These are phyloP conservation scores for Xylaria sp. DNA, from an alignment of 2,329 filamentous ascomycete species.

Conservation along the genomic window DNA sequence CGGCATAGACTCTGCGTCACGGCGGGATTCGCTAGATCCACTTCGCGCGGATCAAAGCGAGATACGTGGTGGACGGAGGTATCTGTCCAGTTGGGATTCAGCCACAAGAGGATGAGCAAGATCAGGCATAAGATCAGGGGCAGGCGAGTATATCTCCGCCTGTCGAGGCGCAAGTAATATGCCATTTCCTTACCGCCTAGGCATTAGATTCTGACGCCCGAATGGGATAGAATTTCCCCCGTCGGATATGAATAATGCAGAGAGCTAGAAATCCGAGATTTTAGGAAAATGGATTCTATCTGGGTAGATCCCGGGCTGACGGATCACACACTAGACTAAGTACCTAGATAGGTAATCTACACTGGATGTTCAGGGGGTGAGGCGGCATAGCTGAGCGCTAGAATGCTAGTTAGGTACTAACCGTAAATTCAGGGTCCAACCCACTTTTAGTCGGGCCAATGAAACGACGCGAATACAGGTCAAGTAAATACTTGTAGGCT, in stretches of 20 bases:
- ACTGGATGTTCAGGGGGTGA: not conserved
- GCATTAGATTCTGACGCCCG: slow-evolving; percentile 12
- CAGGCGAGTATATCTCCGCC: slow-evolving; percentile 42
- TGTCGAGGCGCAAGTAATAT: slow-evolving; percentile 36
- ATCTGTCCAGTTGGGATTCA: slow-evolving; percentile 49
- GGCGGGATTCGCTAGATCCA: slow-evolving; percentile 41
- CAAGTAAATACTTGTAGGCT: too few relatives aligned
- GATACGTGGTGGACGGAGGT: slow-evolving; percentile 45
- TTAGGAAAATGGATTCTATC: too few relatives aligned
- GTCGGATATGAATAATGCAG: not conserved
- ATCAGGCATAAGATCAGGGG: slow-evolving; percentile 33
- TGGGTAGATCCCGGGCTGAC: not conserved
- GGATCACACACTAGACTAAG: not conserved
- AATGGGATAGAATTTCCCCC: not conserved
- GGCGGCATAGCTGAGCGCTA: not conserved
- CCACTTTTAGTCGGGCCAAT: too few relatives aligned
- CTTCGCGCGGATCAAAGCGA: slow-evolving; percentile 40
- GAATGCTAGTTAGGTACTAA: not conserved
- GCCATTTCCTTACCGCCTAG: slow-evolving; percentile 32
- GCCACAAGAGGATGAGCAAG: slow-evolving; percentile 45
- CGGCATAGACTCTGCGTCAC: slow-evolving; percentile 49
- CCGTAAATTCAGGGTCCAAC: too few relatives aligned
- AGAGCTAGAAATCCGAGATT: not conserved
- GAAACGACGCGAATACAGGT: too few relatives aligned
- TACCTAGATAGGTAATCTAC: not conserved